Evolutionary conservation across 805 yeast species (phyloP).

Genomic region (Kuraishia molischiana): DNA sequence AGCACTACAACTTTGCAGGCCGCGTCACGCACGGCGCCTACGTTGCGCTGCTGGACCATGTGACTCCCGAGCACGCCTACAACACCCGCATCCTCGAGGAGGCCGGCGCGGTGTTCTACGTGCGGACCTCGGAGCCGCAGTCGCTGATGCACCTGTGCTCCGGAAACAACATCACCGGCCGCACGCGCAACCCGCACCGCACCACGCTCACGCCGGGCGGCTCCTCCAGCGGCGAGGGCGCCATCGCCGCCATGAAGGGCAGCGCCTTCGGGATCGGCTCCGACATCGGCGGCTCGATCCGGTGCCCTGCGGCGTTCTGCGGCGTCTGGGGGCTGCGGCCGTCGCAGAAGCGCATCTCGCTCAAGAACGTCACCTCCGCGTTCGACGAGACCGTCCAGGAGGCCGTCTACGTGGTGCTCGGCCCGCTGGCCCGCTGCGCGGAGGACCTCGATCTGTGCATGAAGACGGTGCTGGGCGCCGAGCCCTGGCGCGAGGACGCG

Average conservation of each 20-base stretch:
- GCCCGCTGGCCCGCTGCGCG: slow-evolving; percentile 36
- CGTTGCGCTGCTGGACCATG: slow-evolving; percentile 29
- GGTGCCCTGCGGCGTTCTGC: slow-evolving; percentile 43
- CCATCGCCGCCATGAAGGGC: slow-evolving; percentile 34
- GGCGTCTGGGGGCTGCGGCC: slow-evolving; percentile 42
- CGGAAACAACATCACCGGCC: slow-evolving; percentile 44
- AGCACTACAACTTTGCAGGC: slow-evolving; percentile 40
- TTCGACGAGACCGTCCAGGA: slow-evolving; percentile 28
- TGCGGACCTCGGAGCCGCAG: slow-evolving; percentile 48
- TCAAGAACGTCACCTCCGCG: slow-evolving; percentile 23
- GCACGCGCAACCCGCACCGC: slow-evolving; percentile 37
- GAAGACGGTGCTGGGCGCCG: slow-evolving; percentile 31
- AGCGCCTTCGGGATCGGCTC: slow-evolving; percentile 29
- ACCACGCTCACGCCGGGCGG: slow-evolving; percentile 40
- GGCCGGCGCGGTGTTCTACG: slow-evolving; percentile 46
- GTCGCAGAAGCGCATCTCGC: slow-evolving; percentile 37
- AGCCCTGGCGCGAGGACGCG: slow-evolving; percentile 51
- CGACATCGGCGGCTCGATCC: slow-evolving; percentile 48
- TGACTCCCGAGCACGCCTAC: slow-evolving; percentile 28
- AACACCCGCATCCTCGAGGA: slow-evolving; percentile 31
- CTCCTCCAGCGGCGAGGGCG: slow-evolving; percentile 44
- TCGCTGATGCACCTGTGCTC: slow-evolving; percentile 48
- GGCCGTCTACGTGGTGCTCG: slow-evolving; percentile 32
- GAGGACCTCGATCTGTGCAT: slow-evolving; percentile 41
- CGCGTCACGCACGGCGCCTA: slow-evolving; percentile 43